phyloP scores from a whole-genome alignment of 352 stramenopile species.

The Globisporangium canariense region DNA sequence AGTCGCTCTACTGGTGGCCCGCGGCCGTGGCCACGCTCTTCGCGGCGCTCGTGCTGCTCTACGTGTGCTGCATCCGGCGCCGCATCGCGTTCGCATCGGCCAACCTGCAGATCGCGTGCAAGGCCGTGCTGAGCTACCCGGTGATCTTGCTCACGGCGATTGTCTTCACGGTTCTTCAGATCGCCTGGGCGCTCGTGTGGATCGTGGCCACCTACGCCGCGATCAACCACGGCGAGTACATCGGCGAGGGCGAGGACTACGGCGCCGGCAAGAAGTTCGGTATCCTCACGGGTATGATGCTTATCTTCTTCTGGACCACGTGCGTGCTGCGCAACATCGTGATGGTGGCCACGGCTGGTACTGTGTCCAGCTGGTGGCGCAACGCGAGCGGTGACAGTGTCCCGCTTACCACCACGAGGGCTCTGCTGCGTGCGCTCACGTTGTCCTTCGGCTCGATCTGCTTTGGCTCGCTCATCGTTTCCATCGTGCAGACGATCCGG shows the following conservation, averaged over 20 bases:
- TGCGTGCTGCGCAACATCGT: conserved; percentile 78
- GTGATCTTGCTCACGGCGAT: conserved; percentile 70
- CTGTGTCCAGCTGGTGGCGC: conserved; percentile 83
- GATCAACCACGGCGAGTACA: conserved; percentile 50
- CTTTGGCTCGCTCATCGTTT: conserved; percentile 72
- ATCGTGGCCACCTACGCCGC: conserved; percentile 61
- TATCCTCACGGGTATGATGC: conserved; percentile 53
- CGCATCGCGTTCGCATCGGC: conserved; percentile 73
- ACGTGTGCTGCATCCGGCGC: conserved; percentile 54
- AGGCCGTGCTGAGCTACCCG: conserved; percentile 68
- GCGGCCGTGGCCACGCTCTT: conserved; percentile 38
- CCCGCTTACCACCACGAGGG: conserved; percentile 33
- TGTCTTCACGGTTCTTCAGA: conserved; percentile 63
- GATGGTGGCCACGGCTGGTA: conserved; percentile 76
- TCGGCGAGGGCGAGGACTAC: conserved; percentile 31
- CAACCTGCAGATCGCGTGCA: conserved; percentile 78
- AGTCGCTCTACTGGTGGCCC: conserved; percentile 50
- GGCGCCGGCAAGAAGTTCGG: conserved; percentile 28
- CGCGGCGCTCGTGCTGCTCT: conserved; percentile 40
- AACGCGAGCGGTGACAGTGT: conserved; percentile 46
- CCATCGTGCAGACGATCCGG: conserved; percentile 63
- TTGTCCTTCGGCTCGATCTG: conserved; percentile 88
- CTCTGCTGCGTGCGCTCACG: conserved; percentile 60
- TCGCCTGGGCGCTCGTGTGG: conserved; percentile 79
- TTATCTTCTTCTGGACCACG: conserved; percentile 83